These are phyloP conservation scores for Chlamydomonas eustigma DNA, from an alignment of 139 green algal species.

Conservation along the genomic window DNA sequence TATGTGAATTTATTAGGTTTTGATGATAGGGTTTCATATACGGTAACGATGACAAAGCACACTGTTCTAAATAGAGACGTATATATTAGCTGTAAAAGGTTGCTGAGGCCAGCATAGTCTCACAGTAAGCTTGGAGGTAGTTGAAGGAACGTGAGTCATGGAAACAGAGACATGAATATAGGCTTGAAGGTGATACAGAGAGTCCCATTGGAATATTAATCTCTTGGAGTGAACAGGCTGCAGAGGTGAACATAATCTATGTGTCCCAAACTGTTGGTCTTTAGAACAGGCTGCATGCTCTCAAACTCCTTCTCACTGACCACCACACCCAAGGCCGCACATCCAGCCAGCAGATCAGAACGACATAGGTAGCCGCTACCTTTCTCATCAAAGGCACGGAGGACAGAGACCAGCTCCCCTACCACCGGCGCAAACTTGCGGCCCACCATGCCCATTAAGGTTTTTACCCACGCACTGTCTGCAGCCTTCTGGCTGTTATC, in stretches of 20 bases:
- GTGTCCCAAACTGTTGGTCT: slow-evolving; percentile 18
- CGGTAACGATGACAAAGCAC: no score
- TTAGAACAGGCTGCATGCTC: slow-evolving; percentile 31
- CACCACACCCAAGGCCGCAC: slow-evolving; percentile 55
- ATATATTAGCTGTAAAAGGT: no score
- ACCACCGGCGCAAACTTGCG: slow-evolving; percentile 37
- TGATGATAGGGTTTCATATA: no score
- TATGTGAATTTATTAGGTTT: no score
- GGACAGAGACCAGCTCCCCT: slow-evolving; percentile 24
- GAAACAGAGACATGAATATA: no score
- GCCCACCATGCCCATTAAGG: slow-evolving; percentile 27
- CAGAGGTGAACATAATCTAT: slow-evolving; percentile 27
- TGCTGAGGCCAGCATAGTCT: no score
- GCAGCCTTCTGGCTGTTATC: slow-evolving; percentile 33
- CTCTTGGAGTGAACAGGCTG: slow-evolving; percentile 2
- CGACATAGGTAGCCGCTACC: slow-evolving; percentile 25
- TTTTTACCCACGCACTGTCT: slow-evolving; percentile 2
- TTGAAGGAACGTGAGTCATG: no score
- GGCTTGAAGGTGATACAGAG: no score
- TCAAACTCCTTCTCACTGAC: slow-evolving; percentile 48
- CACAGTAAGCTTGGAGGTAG: no score
- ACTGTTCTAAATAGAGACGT: no score
- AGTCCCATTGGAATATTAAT: no score
- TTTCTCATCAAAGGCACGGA: slow-evolving; percentile 21
- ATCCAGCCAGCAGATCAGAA: slow-evolving; percentile 44